Evolutionary conservation across 1,284 basidiomycete species (phyloP), one percentile per base, ranked within the genome.

Genomic region (Papiliotrema laurentii): DNA sequence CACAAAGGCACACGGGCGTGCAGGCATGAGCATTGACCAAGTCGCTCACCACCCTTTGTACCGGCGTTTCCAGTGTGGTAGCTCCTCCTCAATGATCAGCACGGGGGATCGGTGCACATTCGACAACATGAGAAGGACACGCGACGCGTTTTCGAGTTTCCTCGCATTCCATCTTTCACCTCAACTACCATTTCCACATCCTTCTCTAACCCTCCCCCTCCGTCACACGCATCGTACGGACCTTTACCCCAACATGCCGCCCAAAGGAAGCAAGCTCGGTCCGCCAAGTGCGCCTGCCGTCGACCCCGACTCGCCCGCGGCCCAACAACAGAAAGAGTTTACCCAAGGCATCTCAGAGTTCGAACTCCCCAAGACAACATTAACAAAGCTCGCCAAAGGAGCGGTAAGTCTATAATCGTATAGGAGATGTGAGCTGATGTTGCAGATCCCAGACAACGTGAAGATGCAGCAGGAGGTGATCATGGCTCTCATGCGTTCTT

Each of bases 401-500:
- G 74, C 71, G 37, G 76, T 77, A 80, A 55, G 83, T 81, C 9
- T 4, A 19, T 35, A 10, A 22, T 10, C 45, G 16, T 16, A 13
- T n/a, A 16, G n/a, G 21, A 14, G 37, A 16, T 24, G 19, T 7
- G 3, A 2, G n/a, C 28, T 31, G 35, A 45, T 7, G 28, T 21
- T 40, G 18, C 56, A 92, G 89, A 76, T 93, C 13, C 87, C 89
- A 4, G 87, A 90, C 9, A 84, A 83, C 56, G 81, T 85, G 4
- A 90, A 92, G 66, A 73, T 94, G 53, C 86, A 90, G 61, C 91
- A 90, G 60, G 90, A 94, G 54, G 86, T 86, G 0, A 82, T 89
- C 0, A 72, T 86, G 1, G 86, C 89, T 10, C 77, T 93, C 4
- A 78, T 88, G 19, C 89, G 90, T 64, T 83, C 85, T 21, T 89